phyloP scores from a whole-genome alignment of 371 early-diverging fungal species.

The Syncephalastrum sp. region DNA sequence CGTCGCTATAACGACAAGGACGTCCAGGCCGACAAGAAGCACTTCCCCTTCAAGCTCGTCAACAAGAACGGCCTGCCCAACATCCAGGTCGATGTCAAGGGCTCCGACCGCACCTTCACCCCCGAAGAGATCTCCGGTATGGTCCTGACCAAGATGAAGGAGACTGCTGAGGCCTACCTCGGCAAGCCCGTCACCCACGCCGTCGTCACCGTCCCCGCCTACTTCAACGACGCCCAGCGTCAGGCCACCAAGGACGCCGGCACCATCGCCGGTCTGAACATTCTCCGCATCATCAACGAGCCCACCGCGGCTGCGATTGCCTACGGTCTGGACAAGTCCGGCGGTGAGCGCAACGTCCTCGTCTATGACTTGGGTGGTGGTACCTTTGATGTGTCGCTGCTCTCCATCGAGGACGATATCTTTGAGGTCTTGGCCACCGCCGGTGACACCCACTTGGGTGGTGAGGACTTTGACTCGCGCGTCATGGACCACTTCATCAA shows the following conservation, averaged over 20 bases:
- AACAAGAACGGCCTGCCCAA: constrained; percentile 79
- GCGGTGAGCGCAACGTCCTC: constrained; percentile 71
- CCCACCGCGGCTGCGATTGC: constrained; percentile 97
- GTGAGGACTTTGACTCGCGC: constrained; percentile 94
- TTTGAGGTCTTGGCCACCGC: constrained; percentile 86
- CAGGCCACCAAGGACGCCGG: constrained; percentile 86
- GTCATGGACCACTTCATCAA: constrained; percentile 80
- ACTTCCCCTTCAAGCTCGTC: constrained; percentile 89
- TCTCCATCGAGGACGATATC: constrained; percentile 86
- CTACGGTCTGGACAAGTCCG: constrained; percentile 79
- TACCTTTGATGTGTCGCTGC: constrained; percentile 91
- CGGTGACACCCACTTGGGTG: constrained; percentile 95
- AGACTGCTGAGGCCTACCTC: constrained; percentile 95
- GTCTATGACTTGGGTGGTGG: constrained; percentile 97
- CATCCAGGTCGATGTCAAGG: constrained; percentile 84
- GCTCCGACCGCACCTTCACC: constrained; percentile 87
- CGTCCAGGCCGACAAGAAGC: constrained; percentile 85
- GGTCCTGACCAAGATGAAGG: constrained; percentile 97
- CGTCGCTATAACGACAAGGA: constrained; percentile 82
- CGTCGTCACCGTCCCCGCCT: constrained; percentile 92
- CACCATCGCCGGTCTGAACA: constrained; percentile 75
- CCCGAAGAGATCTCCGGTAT: constrained; percentile 98
- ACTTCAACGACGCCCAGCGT: constrained; percentile 86
- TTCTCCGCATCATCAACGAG: constrained; percentile 88
- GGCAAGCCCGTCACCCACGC: constrained; percentile 81